These are phyloP conservation scores for Nothophoma quercina DNA, from an alignment of 2,329 filamentous ascomycete genomes.

Conservation along the genomic window DNA sequence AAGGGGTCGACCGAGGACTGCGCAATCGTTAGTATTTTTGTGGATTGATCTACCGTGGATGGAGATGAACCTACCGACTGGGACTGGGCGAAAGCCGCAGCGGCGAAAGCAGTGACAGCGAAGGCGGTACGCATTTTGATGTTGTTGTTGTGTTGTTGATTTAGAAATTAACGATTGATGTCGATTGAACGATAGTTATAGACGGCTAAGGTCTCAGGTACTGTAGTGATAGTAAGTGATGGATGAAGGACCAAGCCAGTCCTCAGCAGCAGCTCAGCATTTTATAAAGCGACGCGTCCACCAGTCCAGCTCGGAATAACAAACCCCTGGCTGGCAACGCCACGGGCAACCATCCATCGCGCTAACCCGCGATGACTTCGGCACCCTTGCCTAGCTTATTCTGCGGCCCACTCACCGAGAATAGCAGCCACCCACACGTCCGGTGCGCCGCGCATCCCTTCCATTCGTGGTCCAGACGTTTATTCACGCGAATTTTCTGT, in stretches of 20 bases:
- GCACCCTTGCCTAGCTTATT: conserved; percentile 2
- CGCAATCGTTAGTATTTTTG: conserved; percentile 5
- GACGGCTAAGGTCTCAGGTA: conserved; percentile 10
- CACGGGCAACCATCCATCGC: conserved; percentile 11
- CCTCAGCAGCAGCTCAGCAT: not conserved
- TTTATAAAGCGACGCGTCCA: conserved; percentile 15
- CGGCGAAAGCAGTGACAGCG: conserved; percentile 35
- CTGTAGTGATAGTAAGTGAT: conserved; percentile 4
- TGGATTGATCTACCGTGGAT: conserved; percentile 10
- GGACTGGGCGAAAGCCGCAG: conserved; percentile 34
- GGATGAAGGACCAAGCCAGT: not conserved
- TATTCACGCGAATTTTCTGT: conserved; percentile 11
- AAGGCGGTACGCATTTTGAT: conserved; percentile 39
- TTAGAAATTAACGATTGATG: conserved; percentile 19
- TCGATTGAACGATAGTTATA: conserved; percentile 8
- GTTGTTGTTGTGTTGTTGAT: conserved; percentile 11
- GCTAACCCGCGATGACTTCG: conserved; percentile 9
- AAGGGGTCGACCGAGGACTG: conserved; percentile 31
- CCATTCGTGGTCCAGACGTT: conserved; percentile 14
- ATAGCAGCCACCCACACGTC: conserved; percentile 15
- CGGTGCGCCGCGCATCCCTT: conserved; percentile 14
- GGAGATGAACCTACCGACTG: conserved; percentile 22
- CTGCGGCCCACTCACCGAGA: conserved; percentile 12
- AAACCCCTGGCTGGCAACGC: conserved; percentile 16
- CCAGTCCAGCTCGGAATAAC: conserved; percentile 15